phyloP scores from a whole-genome alignment of 345 rosid species.

The Microthlaspi erraticum region DNA sequence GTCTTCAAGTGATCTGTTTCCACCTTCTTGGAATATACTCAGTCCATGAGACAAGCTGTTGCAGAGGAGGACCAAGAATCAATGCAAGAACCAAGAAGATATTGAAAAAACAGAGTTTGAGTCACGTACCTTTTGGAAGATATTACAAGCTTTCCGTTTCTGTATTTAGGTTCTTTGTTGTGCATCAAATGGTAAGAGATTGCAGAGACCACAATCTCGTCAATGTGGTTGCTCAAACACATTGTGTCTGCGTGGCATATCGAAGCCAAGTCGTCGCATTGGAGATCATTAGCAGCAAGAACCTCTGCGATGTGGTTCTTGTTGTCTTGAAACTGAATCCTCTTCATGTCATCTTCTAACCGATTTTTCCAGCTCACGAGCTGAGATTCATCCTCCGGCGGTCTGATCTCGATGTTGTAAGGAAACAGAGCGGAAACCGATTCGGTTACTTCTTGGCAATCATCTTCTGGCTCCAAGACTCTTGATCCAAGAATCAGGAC shows the following conservation, averaged over 20 bases:
- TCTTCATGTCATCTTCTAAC: constrained; percentile 88
- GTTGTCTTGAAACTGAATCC: constrained; percentile 81
- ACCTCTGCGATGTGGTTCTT: constrained; percentile 92
- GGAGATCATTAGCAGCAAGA: constrained; percentile 88
- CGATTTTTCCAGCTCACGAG: constrained; percentile 77
- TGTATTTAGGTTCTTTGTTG: constrained; percentile 78
- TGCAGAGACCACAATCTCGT: constrained; percentile 87
- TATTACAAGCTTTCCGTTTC: constrained; percentile 95
- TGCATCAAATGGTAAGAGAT: constrained; percentile 82
- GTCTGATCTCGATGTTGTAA: constrained; percentile 72
- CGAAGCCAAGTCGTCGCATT: constrained; percentile 83
- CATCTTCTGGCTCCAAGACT: constrained; percentile 69
- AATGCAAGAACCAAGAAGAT: not conserved
- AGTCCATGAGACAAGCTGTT: constrained; percentile 95
- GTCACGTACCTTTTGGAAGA: constrained; percentile 72
- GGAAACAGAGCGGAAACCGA: constrained; percentile 65
- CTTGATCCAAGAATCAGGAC: constrained; percentile 85
- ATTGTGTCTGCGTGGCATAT: constrained; percentile 81
- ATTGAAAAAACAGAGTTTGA: not conserved
- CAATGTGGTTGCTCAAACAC: constrained; percentile 71
- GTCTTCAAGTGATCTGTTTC: constrained; percentile 62
- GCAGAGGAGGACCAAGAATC: constrained; percentile 35
- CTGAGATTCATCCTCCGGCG: constrained; percentile 82
- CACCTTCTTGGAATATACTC: constrained; percentile 85
- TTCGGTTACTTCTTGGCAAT: constrained; percentile 59